A percentile compares a stretch with the other conserved stretches of the same genome.
Conservation (phyloP, 2,329 filamentous ascomycete species). For the Fulvia fulva region DNA sequence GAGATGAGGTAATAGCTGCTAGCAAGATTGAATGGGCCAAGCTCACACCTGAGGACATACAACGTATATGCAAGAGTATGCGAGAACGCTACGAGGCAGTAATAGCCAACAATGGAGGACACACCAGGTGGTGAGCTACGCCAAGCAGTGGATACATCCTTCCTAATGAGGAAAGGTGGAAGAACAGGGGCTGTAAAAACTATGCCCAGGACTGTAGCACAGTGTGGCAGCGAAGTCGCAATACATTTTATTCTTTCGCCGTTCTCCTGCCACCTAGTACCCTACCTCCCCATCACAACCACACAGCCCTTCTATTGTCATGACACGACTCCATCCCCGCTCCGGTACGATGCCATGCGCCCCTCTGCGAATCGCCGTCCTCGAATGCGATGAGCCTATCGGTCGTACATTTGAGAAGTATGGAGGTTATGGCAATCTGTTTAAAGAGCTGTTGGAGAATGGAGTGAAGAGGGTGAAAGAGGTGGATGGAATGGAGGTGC, state of each 20-base stretch:
- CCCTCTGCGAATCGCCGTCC: constrained; percentile 70
- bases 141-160: too few relatives aligned
- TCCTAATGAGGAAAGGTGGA: too few relatives aligned
- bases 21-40: too few relatives aligned
- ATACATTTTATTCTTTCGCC: neutral
- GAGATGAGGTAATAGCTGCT: too few relatives aligned
- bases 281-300: neutral
- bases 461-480: constrained; percentile 43
- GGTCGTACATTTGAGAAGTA: constrained; percentile 61
- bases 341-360: neutral
- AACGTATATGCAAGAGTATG: too few relatives aligned
- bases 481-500: constrained; percentile 42
- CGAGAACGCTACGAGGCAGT: too few relatives aligned
- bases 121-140: too few relatives aligned
- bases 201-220: too few relatives aligned
- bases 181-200: too few relatives aligned
- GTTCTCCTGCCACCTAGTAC: neutral
- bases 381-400: constrained; percentile 80
- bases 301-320: neutral
- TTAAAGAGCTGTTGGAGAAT: constrained; percentile 50
- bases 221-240: neutral
- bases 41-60: too few relatives aligned
- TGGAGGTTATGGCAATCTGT: constrained; percentile 65
- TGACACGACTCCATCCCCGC: neutral
- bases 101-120: too few relatives aligned